Conservation (phyloP, 441 rosid genomes). For the Populus hybrid region DNA sequence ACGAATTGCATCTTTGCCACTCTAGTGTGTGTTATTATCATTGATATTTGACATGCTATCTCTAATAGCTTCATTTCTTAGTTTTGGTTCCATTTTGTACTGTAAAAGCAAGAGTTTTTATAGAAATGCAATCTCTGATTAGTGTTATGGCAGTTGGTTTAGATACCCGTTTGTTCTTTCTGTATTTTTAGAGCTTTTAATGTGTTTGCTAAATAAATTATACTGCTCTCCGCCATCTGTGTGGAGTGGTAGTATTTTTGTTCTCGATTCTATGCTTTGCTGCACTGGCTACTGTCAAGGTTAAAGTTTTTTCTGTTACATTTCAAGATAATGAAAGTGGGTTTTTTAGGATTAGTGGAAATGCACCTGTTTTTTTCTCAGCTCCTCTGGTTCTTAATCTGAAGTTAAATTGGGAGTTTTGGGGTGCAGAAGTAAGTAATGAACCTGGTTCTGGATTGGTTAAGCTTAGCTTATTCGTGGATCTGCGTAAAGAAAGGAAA, state of each 20-base stretch:
- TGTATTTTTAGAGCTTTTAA: not conserved
- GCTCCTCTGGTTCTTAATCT: not conserved
- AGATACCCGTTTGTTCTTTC: not conserved
- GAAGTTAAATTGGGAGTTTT: not conserved
- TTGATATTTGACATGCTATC: not conserved
- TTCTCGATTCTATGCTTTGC: not conserved
- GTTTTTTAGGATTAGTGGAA: not conserved
- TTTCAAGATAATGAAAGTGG: not conserved
- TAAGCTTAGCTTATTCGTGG: not conserved
- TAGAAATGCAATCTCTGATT: not conserved
- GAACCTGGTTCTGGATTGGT: not conserved
- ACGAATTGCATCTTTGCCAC: not conserved
- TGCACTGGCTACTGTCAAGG: not conserved
- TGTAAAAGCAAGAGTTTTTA: not conserved
- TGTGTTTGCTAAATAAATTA: not conserved
- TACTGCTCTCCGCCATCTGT: not conserved
- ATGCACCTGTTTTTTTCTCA: not conserved
- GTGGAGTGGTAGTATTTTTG: not conserved
- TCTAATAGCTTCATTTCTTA: not conserved
- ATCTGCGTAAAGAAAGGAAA: not conserved
- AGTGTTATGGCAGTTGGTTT: not conserved
- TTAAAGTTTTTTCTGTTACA: not conserved
- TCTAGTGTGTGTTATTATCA: not conserved
- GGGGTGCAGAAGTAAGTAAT: not conserved
- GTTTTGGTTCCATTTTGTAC: not conserved